Percentiles rank a stretch among this genome's conserved stretches.
Evolutionary conservation across 139 green algal genomes (phyloP).

Genomic region (Prasinococcaceae sp.): DNA sequence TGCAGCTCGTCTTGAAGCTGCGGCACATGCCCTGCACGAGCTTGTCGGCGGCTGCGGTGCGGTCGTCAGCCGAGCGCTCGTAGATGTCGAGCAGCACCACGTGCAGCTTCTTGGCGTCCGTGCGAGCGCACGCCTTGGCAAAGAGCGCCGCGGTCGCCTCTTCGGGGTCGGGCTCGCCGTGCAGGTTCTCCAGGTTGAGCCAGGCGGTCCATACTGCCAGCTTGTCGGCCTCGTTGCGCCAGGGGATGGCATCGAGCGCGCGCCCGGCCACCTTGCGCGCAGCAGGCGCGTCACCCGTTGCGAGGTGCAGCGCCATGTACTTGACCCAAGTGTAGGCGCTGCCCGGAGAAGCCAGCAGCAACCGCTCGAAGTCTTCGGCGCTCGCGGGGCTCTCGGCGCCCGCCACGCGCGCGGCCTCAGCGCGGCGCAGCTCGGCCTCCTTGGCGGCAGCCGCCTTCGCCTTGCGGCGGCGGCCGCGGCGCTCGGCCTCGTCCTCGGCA

Average conservation of each 20-base stretch:
- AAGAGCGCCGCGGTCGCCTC: constrained; percentile 65
- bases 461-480: not conserved
- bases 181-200: constrained; percentile 82
- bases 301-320: constrained; percentile 86
- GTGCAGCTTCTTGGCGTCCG: constrained; percentile 69
- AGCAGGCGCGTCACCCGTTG: not conserved
- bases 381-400: constrained; percentile 40
- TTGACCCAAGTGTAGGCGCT: constrained; percentile 77
- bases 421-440: constrained; percentile 42
- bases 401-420: constrained; percentile 36
- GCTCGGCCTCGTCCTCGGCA: too few relatives aligned
- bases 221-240: constrained; percentile 50
- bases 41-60: constrained; percentile 41
- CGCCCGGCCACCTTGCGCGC: constrained; percentile 9
- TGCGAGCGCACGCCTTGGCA: constrained; percentile 51
- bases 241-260: constrained; percentile 72
- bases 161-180: constrained; percentile 42
- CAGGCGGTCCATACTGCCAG: constrained; percentile 90
- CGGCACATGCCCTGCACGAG: constrained; percentile 48
- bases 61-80: constrained; percentile 32
- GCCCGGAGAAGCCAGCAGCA: constrained; percentile 58
- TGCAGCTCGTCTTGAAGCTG: constrained; percentile 65
- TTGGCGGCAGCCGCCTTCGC: not conserved
- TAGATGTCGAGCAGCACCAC: constrained; percentile 50
- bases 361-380: constrained; percentile 60